These are phyloP conservation scores for Verticillium albo-atrum DNA, from an alignment of 2,329 filamentous ascomycete species.

Conservation along the genomic window DNA sequence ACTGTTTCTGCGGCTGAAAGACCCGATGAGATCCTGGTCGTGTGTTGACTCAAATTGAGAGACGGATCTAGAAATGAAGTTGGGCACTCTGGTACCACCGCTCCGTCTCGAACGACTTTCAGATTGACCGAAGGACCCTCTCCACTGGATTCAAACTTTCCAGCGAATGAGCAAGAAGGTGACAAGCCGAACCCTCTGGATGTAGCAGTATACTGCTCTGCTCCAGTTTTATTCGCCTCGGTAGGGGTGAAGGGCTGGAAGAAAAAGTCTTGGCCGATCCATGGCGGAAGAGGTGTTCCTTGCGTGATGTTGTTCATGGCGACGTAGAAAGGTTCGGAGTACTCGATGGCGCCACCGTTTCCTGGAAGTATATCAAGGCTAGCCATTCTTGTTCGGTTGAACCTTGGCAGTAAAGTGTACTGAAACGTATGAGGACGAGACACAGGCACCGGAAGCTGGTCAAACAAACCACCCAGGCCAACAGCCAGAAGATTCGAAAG, in stretches of 20 bases:
- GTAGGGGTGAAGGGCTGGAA: slow-evolving; percentile 40
- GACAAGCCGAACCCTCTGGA: slow-evolving; percentile 22
- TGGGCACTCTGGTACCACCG: neutral
- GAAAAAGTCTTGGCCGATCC: slow-evolving; percentile 38
- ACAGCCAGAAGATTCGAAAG: slow-evolving; percentile 50
- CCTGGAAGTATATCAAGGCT: neutral
- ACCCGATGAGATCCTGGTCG: neutral
- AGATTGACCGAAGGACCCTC: neutral
- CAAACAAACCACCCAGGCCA: slow-evolving; percentile 45
- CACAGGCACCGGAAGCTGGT: slow-evolving; percentile 21
- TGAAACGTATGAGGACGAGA: slow-evolving; percentile 8
- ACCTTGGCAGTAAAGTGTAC: slow-evolving; percentile 6
- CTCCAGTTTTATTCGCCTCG: neutral
- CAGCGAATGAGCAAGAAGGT: neutral
- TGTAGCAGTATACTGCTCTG: slow-evolving; percentile 7
- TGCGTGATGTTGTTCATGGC: slow-evolving; percentile 39
- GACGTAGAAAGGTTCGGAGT: slow-evolving; percentile 24
- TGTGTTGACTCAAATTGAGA: neutral
- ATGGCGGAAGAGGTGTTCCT: slow-evolving; percentile 40
- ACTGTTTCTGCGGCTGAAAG: neutral
- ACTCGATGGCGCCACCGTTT: slow-evolving; percentile 12
- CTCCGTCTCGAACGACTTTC: neutral
- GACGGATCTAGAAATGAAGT: neutral
- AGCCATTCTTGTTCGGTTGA: slow-evolving; percentile 15
- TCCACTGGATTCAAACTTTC: neutral